Conservation (phyloP, 1,284 basidiomycete genomes). For the Austroboletus sp. region DNA sequence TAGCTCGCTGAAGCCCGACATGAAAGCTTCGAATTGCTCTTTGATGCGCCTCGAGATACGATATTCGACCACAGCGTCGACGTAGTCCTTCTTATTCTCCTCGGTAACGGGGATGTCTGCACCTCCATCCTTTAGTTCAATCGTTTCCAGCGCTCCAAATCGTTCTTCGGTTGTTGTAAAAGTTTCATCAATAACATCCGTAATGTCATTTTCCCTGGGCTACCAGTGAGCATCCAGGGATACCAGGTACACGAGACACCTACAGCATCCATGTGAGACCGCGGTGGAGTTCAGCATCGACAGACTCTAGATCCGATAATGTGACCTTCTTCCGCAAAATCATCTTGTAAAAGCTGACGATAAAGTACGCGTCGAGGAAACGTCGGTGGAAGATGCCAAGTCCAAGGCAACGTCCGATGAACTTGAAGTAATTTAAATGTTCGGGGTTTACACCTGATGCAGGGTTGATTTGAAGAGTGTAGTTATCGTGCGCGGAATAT, state of each 20-base stretch:
- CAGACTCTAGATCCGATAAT: constrained; percentile 77
- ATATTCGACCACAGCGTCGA: constrained; percentile 84
- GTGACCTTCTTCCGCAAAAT: constrained; percentile 87
- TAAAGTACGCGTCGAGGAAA: constrained; percentile 94
- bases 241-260: constrained; percentile 19
- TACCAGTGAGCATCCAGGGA: constrained; percentile 11
- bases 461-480: constrained; percentile 92
- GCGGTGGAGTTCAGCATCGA: constrained; percentile 81
- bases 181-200: constrained; percentile 83
- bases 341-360: constrained; percentile 97
- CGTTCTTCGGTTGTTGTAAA: constrained; percentile 89
- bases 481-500: constrained; percentile 95
- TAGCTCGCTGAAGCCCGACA: constrained; percentile 90
- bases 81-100: constrained; percentile 94
- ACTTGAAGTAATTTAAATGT: constrained; percentile 96
- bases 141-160: constrained; percentile 88
- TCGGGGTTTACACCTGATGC: constrained; percentile 93
- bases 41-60: constrained; percentile 87
- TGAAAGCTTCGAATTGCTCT: constrained; percentile 94
- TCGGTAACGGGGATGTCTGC: constrained; percentile 78
- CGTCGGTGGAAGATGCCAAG: constrained; percentile 93
- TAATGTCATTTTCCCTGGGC: constrained; percentile 77
- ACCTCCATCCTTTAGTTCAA: constrained; percentile 81
- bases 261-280: constrained; percentile 93
- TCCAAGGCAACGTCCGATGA: constrained; percentile 87